A percentile compares a stretch with the other conserved stretches of the same genome.
These are phyloP conservation scores for Aphanomyces astaci DNA, from an alignment of 352 stramenopile genomes.

Conservation along the genomic window DNA sequence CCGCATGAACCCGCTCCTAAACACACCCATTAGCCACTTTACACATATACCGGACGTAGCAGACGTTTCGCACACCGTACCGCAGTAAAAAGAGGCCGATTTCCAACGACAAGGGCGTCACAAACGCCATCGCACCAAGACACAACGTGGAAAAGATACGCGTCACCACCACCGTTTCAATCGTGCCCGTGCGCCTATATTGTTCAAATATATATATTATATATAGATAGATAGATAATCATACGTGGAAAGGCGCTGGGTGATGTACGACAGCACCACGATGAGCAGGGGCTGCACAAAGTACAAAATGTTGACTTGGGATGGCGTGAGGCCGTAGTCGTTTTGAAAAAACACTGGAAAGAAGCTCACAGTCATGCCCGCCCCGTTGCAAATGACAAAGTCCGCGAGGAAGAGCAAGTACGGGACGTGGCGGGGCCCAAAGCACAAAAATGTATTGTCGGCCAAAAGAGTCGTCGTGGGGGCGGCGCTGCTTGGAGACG, in stretches of 20 bases:
- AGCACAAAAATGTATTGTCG: conserved; percentile 43
- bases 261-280: conserved; percentile 51
- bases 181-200: conserved; percentile 37
- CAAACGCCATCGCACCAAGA: conserved; percentile 58
- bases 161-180: conserved; percentile 67
- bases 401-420: conserved; percentile 62
- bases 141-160: conserved; percentile 47
- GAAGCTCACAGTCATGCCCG: conserved; percentile 80
- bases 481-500: background rate
- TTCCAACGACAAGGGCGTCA: conserved; percentile 44
- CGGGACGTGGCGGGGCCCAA: conserved; percentile 57
- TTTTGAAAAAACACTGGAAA: conserved; percentile 80
- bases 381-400: conserved; percentile 80
- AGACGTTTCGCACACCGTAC: background rate
- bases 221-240: background rate
- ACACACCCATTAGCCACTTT: too few species aligned
- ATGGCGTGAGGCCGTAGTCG: conserved; percentile 64
- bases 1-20: conserved; percentile 67
- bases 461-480: background rate
- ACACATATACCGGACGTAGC: too few species aligned
- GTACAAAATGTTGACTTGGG: conserved; percentile 62
- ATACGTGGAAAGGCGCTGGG: conserved; percentile 42
- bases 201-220: background rate
- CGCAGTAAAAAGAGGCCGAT: conserved; percentile 66
- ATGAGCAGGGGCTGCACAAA: conserved; percentile 56